Evolutionary conservation across 495 filamentous ascomycete species (phyloP), one percentile per base, ranked within the genome.

Genomic region (Lophiotrema nucula): DNA sequence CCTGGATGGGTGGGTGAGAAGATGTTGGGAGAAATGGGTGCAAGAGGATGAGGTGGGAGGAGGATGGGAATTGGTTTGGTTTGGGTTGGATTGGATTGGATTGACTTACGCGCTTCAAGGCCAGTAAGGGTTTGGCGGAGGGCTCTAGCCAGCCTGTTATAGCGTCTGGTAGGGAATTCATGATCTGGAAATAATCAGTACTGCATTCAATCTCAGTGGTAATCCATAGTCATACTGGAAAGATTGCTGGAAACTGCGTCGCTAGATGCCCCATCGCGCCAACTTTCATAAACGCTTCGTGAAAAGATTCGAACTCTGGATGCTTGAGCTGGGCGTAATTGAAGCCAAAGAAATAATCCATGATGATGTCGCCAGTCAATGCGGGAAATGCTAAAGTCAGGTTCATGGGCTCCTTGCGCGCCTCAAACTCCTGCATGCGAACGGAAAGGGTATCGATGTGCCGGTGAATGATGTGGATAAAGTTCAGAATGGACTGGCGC

Each of bases 321-420:
- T 60, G 22, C 28, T 53, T 54, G 19, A 53, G 41, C 41, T 53
- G 49, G 4, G 21, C 57, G 33, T 60, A 53, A 23, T 60, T 60
- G 57, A 60, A 60, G 8, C 57, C 57, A 22, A 60, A 60, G 49
- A 60, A 60, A 23, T 60, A 60, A 24, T 60, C 57, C 57, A 60
- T 60, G 33, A 60, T 60, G 49, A 60, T 60, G 23, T 60, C 57
- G 15, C 57, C 57, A 16, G 57, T 60, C 39, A 60, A 24, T 3
- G 57, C 57, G 3, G 57, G 57, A 28, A 60, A 53, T 5, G 49
- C 57, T 8, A 23, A 26, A 1, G 57, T 39, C 11, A 60, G 41
- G 33, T 60, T 60, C 57, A 60, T 19, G 3, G 57, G 57, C 33
- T 53, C 48, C 24, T 54, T 53, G 13, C 57, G 25, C 15, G 57